Base-by-base conservation (phyloP, 2,329 filamentous ascomycete genomes). In the Chaetomium sp. region DNA sequence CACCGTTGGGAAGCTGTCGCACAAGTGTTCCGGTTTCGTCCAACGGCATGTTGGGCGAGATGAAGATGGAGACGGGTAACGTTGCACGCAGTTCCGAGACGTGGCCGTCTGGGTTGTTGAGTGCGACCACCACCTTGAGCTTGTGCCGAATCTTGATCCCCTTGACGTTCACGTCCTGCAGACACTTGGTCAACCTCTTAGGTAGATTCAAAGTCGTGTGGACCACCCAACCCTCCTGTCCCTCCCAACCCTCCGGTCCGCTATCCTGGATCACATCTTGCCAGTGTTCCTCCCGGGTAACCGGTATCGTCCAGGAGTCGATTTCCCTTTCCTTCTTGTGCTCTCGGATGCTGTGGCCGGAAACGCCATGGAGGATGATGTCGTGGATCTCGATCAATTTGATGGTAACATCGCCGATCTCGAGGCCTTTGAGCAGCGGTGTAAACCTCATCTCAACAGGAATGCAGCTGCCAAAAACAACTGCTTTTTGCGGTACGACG, bases 51-150 rank as follows among this genome's bases (percentile, higher is more conserved):
- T 94, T 94, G 0, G 94, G 92, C 5, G 94, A 99, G 62, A 97
- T 96, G 72, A 96, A 96, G 41, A 99, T 86, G 53, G 90, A 90
- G 12, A 97, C 82, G 1, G 94, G 91, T 36, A 97, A 82, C 43
- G 91, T 94, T 47, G 92, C 92, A 52, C 92, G 87, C 52, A 96
- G 82, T 84, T 97, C 92, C 54, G 91, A 96, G 54, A 91, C 80
- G 68, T 97, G 94, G 0, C 91, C 92, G 68, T 99, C 94, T 0
- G 94, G 92, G 65, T 99, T 97, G 71, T 91, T 87, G 41, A 99
- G 80, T 47, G 92, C 89, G 58, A 97, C 86, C 49, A 89, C 90
- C 66, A 97, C 80, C 74, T 92, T 92, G 63, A 97, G 80, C 73
- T 95, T 95, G 71, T 99, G 94, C 54, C 89, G 82, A 52, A 97